A percentile compares a stretch with the other conserved stretches of the same genome.
phyloP scores from a whole-genome alignment of 345 rosid genomes.

The Gossypium australe region DNA sequence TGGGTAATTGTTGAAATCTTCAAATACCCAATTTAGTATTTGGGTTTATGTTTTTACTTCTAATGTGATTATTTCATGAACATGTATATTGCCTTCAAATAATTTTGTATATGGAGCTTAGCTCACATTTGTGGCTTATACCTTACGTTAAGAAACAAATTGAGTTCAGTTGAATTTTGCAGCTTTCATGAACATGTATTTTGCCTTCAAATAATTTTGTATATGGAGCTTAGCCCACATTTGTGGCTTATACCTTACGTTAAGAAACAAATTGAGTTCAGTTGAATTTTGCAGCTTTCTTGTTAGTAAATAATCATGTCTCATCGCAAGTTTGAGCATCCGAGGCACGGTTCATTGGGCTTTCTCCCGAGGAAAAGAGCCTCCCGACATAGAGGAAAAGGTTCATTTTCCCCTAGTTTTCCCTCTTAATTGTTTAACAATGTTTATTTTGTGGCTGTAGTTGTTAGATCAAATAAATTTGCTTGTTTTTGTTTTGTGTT shows the following conservation, averaged over 20 bases:
- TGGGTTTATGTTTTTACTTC: background rate
- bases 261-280: background rate
- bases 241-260: background rate
- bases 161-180: constrained; percentile 12
- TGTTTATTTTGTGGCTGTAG: background rate
- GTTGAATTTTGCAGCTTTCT: constrained; percentile 23
- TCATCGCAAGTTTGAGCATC: constrained; percentile 95
- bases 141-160: background rate
- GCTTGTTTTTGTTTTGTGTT: background rate
- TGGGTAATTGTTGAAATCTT: background rate
- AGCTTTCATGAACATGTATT: too few species aligned
- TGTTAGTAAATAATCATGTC: constrained; percentile 43
- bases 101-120: too few species aligned
- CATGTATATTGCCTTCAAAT: too few species aligned
- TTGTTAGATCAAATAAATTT: too few species aligned
- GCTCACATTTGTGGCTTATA: background rate
- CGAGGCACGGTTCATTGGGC: constrained; percentile 83
- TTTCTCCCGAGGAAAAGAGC: constrained; percentile 89
- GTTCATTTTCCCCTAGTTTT: constrained; percentile 19
- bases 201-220: too few species aligned
- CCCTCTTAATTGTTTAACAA: background rate
- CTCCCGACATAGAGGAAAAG: constrained; percentile 77
- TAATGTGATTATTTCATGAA: background rate
- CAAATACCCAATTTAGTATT: background rate
- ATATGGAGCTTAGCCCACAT: background rate